Evolutionary conservation across 805 yeast species (phyloP), one percentile per base, ranked within the genome.

Genomic region (Huiozyma naganishii): DNA sequence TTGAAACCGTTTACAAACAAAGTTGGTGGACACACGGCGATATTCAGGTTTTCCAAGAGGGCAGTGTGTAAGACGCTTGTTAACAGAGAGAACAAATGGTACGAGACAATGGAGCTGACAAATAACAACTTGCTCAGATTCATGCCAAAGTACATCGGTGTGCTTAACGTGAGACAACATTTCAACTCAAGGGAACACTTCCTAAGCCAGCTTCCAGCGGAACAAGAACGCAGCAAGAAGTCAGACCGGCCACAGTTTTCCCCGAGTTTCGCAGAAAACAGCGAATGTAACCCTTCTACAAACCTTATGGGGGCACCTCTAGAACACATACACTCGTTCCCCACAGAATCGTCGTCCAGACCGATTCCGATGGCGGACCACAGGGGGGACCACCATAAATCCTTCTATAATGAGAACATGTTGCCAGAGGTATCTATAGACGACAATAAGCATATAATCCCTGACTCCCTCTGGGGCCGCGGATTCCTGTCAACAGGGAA

Each of bases 1-100:
- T 66, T 90, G 46, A 77, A 85, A 43, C 97, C 97, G 1, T 90
- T 89, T 65, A 80, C 81, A 44, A 88, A 92, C 59, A 88, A 85
- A 58, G 97, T 92, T 23, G 99, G 99, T 6, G 99, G 99, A 0
- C 99, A 92, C 60, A 90, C 97, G 0, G 97, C 97, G 1, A 88
- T 92, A 32, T 92, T 90, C 67, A 76, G 90, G 50, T 92, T 92
- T 59, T 83, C 95, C 5, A 84, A 80, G 52, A 71, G 85, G 46
- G 97, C 97, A 0, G 95, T 92, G 12, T 92, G 97, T 63, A 92
- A 92, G 62, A 92, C 92, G 0, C 69, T 94, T 47, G 86, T 88
- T 47, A 87, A 85, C 54, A 72, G 95, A 45, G 99, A 92, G 58
- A 86, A 92, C 64, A 66, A 71, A 48, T 89, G 95, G 83, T 92